These are phyloP conservation scores for Taphrina flavorubra DNA, from an alignment of 1,139 yeast genomes.

Conservation along the genomic window DNA sequence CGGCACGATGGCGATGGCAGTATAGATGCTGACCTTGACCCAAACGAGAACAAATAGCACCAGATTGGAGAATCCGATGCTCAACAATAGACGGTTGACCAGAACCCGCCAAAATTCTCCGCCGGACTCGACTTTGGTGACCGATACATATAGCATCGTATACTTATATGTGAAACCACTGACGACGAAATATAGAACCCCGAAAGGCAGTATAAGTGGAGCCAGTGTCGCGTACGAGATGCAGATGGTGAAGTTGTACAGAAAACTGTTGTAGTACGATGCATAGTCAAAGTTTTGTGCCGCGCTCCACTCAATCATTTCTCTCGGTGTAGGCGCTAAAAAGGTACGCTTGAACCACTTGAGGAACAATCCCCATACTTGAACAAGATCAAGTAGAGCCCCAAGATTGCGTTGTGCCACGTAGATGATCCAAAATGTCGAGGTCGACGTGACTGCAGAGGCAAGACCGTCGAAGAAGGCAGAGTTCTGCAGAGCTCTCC, in stretches of 20 bases:
- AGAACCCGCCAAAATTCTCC: conserved; percentile 55
- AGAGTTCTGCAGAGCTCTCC: conserved; percentile 42
- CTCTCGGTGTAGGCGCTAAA: conserved; percentile 53
- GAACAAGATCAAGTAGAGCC: conserved; percentile 51
- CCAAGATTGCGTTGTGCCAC: conserved; percentile 51
- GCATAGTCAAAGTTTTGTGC: conserved; percentile 54
- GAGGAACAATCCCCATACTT: conserved; percentile 49
- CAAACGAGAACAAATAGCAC: conserved; percentile 53
- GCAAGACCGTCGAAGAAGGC: conserved; percentile 37
- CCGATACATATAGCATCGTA: conserved; percentile 52
- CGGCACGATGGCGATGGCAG: conserved; percentile 52
- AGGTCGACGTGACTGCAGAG: conserved; percentile 52
- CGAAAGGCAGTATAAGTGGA: conserved; percentile 53
- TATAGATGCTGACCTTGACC: conserved; percentile 47
- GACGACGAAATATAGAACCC: conserved; percentile 51
- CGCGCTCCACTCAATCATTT: conserved; percentile 51
- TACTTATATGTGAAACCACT: conserved; percentile 53
- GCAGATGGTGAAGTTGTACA: conserved; percentile 54
- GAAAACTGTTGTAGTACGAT: conserved; percentile 51
- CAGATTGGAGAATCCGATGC: conserved; percentile 52
- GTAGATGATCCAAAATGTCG: conserved; percentile 57
- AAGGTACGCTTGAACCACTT: conserved; percentile 49
- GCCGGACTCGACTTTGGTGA: conserved; percentile 54
- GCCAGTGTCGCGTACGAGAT: conserved; percentile 54
- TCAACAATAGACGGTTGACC: conserved; percentile 52